A percentile compares a stretch with the other conserved stretches of the same genome.
These are phyloP conservation scores for Chaetomium olivaceum DNA, from an alignment of 2,329 filamentous ascomycete genomes.

Conservation along the genomic window DNA sequence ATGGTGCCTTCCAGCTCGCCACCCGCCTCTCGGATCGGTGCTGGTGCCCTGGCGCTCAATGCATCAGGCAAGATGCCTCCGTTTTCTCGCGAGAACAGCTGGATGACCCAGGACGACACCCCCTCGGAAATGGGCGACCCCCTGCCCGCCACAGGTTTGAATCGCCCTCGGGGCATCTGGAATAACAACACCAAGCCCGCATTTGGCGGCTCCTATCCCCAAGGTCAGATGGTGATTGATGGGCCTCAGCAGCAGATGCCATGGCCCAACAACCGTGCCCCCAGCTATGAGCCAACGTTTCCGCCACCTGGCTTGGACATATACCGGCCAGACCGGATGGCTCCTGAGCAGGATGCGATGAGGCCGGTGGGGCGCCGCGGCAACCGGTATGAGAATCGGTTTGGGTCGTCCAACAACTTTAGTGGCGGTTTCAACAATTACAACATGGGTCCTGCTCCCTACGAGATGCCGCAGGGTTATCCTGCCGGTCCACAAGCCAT, in stretches of 20 bases:
- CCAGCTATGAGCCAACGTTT: conserved; percentile 45
- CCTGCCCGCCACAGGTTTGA: conserved; percentile 53
- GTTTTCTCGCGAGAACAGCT: conserved; percentile 48
- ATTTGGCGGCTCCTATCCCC: conserved; percentile 38
- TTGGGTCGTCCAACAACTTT: conserved; percentile 36
- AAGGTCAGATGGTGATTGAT: conserved; percentile 38
- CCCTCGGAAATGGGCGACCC: conserved; percentile 59
- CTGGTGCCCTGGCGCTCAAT: conserved; percentile 31
- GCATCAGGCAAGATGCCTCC: conserved; percentile 41
- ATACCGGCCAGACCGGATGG: conserved; percentile 50
- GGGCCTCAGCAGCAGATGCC: conserved; percentile 42
- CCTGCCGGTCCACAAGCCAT: conserved; percentile 31
- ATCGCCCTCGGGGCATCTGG: conserved; percentile 59
- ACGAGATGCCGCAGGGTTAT: conserved; percentile 35
- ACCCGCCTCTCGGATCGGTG: conserved; percentile 18
- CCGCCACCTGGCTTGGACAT: conserved; percentile 41
- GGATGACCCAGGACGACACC: conserved; percentile 56
- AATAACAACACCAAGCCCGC: conserved; percentile 48
- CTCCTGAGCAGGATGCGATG: conserved; percentile 51
- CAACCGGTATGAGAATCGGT: conserved; percentile 49
- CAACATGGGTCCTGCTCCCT: conserved; percentile 37
- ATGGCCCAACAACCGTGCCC: conserved; percentile 51
- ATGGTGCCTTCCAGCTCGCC: conserved; percentile 27
- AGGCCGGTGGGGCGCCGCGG: conserved; percentile 49
- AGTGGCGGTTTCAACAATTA: conserved; percentile 42